phyloP scores from a whole-genome alignment of 164 flowering plant species.

The Tinospora cordifolia region DNA sequence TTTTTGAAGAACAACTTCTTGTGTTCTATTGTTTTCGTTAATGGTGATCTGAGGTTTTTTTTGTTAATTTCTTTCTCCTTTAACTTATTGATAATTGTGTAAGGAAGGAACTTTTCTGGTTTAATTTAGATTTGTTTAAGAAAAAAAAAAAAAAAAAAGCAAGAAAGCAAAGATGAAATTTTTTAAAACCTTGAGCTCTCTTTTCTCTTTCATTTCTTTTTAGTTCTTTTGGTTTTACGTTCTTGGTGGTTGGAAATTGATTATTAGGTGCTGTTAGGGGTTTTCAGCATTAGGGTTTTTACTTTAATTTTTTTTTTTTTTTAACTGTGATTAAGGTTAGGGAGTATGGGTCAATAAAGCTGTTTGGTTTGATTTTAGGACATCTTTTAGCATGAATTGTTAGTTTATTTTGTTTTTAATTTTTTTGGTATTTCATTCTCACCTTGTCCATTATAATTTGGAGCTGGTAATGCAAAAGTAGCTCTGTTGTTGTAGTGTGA shows the following conservation, averaged over 20 bases:
- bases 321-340: neutral
- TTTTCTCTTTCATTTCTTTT: too few species aligned
- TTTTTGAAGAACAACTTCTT: neutral
- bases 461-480: neutral
- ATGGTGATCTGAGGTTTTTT: neutral
- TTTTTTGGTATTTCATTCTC: neutral
- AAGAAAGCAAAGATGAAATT: neutral
- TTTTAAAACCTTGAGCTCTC: too few species aligned
- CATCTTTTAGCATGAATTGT: too few species aligned
- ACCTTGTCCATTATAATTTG: neutral
- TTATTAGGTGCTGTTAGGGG: neutral
- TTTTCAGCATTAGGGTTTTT: neutral
- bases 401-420: too few species aligned
- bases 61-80: neutral
- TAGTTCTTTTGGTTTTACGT: neutral
- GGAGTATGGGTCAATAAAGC: neutral
- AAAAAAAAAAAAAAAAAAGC: too few species aligned
- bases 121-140: neutral
- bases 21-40: neutral
- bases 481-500: neutral
- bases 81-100: neutral
- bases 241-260: neutral
- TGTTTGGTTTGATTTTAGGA: neutral
- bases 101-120: neutral
- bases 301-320: neutral